Percentiles rank a stretch among this genome's conserved stretches.
Evolutionary conservation across 2,329 filamentous ascomycete genomes (phyloP).

Genomic region (Hypoxylon sp.): DNA sequence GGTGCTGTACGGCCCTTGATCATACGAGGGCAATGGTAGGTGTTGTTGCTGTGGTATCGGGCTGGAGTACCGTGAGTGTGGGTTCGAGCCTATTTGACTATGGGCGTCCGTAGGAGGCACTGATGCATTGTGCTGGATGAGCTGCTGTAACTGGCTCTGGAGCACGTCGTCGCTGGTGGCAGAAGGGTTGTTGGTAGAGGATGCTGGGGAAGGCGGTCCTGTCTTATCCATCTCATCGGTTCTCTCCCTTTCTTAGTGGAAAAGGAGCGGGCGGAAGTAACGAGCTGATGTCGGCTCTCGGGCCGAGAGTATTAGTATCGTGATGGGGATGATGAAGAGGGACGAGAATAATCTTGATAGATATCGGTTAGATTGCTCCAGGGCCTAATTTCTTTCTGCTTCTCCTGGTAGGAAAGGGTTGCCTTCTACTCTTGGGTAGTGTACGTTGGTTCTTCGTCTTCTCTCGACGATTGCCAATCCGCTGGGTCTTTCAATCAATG

Average conservation of each 20-base stretch:
- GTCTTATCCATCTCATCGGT: slow-evolving; percentile 47
- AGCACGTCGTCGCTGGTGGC: slow-evolving; percentile 52
- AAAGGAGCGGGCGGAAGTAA: background rate
- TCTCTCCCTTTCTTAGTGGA: slow-evolving; percentile 18
- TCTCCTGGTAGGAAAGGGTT: slow-evolving; percentile 5
- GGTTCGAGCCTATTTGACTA: slow-evolving; percentile 52
- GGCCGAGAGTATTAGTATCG: slow-evolving; percentile 5
- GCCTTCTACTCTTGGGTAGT: slow-evolving; percentile 6
- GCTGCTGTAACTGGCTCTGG: slow-evolving; percentile 57
- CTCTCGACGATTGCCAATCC: slow-evolving; percentile 7
- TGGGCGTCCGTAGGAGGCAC: slow-evolving; percentile 46
- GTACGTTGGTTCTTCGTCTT: slow-evolving; percentile 4
- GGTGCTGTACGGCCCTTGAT: slow-evolving; percentile 47
- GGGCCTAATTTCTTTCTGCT: slow-evolving; percentile 11
- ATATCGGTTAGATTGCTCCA: slow-evolving; percentile 29
- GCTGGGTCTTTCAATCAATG: background rate
- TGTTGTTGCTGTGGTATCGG: slow-evolving; percentile 51
- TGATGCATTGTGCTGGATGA: slow-evolving; percentile 59
- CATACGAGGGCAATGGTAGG: slow-evolving; percentile 44
- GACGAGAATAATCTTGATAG: slow-evolving; percentile 19
- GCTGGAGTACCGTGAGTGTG: slow-evolving; percentile 54
- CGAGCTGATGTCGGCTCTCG: slow-evolving; percentile 3
- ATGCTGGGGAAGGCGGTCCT: slow-evolving; percentile 60
- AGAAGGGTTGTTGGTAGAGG: slow-evolving; percentile 51
- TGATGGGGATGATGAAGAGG: slow-evolving; percentile 16